Percentiles rank a stretch among this genome's conserved stretches.
phyloP scores from a whole-genome alignment of 495 filamentous ascomycete genomes.

The Daldinia concentrica region DNA sequence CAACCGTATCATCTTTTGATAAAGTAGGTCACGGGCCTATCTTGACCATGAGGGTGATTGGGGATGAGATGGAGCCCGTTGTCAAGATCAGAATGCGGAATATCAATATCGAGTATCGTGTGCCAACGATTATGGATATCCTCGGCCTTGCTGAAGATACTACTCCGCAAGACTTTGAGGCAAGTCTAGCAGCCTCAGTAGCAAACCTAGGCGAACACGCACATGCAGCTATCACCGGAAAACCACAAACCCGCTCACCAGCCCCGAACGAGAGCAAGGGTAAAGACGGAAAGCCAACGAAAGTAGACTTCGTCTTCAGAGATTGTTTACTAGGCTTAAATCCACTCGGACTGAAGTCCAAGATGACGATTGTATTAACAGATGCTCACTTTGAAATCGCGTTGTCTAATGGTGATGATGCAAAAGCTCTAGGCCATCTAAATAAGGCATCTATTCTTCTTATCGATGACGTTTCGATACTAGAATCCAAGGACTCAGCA shows the following conservation, averaged over 20 bases:
- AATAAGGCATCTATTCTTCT: conserved; percentile 83
- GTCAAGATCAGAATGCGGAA: conserved; percentile 87
- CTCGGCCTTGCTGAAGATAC: conserved; percentile 72
- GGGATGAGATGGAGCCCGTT: conserved; percentile 91
- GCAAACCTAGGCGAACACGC: conserved; percentile 74
- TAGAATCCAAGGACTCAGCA: conserved; percentile 58
- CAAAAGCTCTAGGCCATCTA: conserved; percentile 70
- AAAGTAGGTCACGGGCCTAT: conserved; percentile 56
- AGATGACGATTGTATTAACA: conserved; percentile 78
- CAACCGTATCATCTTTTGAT: conserved; percentile 51
- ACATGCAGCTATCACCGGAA: conserved; percentile 54
- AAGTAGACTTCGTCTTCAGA: conserved; percentile 75
- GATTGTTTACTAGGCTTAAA: conserved; percentile 89
- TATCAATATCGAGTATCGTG: conserved; percentile 82
- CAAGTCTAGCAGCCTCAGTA: conserved; percentile 81
- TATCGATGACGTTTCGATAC: conserved; percentile 75
- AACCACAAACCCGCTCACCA: conserved; percentile 23
- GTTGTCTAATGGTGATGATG: conserved; percentile 67
- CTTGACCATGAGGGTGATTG: conserved; percentile 76
- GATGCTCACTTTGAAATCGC: conserved; percentile 72
- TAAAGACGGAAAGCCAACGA: conserved; percentile 57
- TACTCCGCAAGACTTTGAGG: conserved; percentile 76
- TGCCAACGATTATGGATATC: conserved; percentile 81
- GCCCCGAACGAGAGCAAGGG: conserved; percentile 38
- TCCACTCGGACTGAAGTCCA: conserved; percentile 76